These are phyloP conservation scores for Claviceps fusiformis DNA, from an alignment of 2,329 filamentous ascomycete genomes.

Conservation along the genomic window DNA sequence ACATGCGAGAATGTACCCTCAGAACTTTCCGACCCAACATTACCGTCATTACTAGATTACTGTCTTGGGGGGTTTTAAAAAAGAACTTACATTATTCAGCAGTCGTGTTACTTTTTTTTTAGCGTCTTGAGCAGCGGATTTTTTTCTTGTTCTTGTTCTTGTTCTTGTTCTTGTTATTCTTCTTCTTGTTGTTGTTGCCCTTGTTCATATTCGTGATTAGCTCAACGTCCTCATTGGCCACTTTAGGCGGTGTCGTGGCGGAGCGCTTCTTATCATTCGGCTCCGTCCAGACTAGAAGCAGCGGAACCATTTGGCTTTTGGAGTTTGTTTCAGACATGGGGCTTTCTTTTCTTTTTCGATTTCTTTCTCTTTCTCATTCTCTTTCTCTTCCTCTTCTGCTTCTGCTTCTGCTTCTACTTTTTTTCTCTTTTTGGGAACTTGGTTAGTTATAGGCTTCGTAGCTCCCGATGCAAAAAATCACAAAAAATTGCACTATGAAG, in stretches of 20 bases:
- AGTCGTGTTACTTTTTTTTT: not conserved
- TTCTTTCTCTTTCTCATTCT: not conserved
- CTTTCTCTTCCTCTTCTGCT: too few species aligned
- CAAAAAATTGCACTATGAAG: not conserved
- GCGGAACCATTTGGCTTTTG: not conserved
- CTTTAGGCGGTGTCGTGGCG: not conserved
- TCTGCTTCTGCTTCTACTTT: not conserved
- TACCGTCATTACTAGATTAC: slow-evolving; percentile 22
- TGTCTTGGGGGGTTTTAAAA: not conserved
- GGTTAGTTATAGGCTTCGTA: not conserved
- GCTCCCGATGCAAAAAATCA: not conserved
- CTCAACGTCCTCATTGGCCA: not conserved
- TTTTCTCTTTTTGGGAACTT: not conserved
- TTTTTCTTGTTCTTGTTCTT: not conserved
- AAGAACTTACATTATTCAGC: not conserved
- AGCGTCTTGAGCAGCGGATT: not conserved
- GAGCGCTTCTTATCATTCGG: not conserved
- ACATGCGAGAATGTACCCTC: slow-evolving; percentile 27
- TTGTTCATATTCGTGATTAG: not conserved
- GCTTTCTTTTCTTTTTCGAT: not conserved
- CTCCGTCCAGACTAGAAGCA: not conserved
- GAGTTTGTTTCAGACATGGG: not conserved
- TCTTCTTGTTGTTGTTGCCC: not conserved
- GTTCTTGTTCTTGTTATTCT: not conserved
- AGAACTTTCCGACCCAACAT: slow-evolving; percentile 24